Evolutionary conservation across 2,329 filamentous ascomycete genomes (phyloP), one percentile per base, ranked within the genome.

Genomic region (Aspergillus carbonarius): DNA sequence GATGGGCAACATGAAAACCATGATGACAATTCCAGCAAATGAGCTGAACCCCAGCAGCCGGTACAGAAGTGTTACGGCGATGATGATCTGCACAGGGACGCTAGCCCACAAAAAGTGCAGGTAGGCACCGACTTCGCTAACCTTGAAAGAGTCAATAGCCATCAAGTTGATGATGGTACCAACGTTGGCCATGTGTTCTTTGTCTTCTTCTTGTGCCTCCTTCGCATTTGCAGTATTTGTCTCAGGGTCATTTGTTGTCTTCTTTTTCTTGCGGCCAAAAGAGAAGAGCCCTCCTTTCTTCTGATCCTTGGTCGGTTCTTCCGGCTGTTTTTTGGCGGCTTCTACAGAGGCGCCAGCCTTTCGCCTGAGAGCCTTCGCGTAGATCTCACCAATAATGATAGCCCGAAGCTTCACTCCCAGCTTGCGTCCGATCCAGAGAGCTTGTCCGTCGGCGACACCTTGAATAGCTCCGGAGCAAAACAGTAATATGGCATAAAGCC

Each of bases 151-250:
- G 79, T 99, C 96, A 40, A 99, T 96, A 10, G 95, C 96, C 95
- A 99, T 99, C 65, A 99, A 82, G 75, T 98, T 99, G 80, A 99
- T 99, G 70, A 99, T 97, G n/a, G 95, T 96, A 62, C 96, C 95
- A 52, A 96, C 83, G 61, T 95, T 97, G 39, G 92, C 93, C 77
- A 96, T 92, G 58, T 89, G 84, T 61, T 92, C 88, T 17, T 61
- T 58, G n/a, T 71, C 69, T 34, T 67, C 68, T 17, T 63, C 58
- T 40, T 75, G 68, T 55, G 68, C 23, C 30, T 68, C 65, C 30
- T 70, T 66, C 25, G 66, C 63, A 51, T 59, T 63, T 3, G 52
- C 49, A 4, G 50, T 30, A 17, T 67, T 63, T 5, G 58, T 58
- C 27, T 68, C 64, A 5, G 61, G 55, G 48, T 72, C 68, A 20